These are phyloP conservation scores for Urostyla sp. DNA, from an alignment of 73 alveolate species.

Conservation along the genomic window DNA sequence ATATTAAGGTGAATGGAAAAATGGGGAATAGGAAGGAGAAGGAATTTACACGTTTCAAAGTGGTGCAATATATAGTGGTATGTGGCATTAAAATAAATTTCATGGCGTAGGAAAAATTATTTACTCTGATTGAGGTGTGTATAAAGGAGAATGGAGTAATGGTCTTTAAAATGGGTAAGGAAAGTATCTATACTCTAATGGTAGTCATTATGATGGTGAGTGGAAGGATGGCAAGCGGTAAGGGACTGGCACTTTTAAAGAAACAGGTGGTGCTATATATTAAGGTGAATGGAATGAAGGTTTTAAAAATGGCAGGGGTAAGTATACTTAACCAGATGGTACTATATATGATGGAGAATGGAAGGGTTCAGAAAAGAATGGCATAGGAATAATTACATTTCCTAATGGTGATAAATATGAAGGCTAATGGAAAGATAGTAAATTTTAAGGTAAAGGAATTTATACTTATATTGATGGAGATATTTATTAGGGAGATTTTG, in stretches of 20 bases:
- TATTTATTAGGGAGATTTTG: constrained; percentile 27
- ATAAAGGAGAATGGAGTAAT: too few relatives aligned
- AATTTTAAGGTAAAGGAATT: constrained; percentile 22
- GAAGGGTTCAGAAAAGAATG: constrained; percentile 61
- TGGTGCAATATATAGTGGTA: constrained; percentile 66
- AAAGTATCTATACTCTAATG: too few relatives aligned
- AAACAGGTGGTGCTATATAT: too few relatives aligned
- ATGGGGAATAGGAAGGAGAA: constrained; percentile 65
- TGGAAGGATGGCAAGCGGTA: constrained; percentile 70
- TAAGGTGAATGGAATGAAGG: too few relatives aligned
- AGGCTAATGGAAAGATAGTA: constrained; percentile 17
- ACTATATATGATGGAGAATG: constrained; percentile 63
- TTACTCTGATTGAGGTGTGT: too few relatives aligned
- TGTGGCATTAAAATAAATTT: constrained; percentile 51
- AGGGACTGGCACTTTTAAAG: too few relatives aligned
- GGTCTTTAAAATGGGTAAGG: too few relatives aligned
- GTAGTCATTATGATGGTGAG: too few relatives aligned
- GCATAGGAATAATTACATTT: constrained; percentile 15
- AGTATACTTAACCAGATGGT: constrained; percentile 66
- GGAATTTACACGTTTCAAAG: constrained; percentile 14
- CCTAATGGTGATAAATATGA: constrained; percentile 21
- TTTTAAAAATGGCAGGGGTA: constrained; percentile 80
- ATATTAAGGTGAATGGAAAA: constrained; percentile 38
- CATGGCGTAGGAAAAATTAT: too few relatives aligned
- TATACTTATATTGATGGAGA: too few relatives aligned